Evolutionary conservation across 1,139 yeast species (phyloP).

Genomic region (Hyphopichia burtonii): DNA sequence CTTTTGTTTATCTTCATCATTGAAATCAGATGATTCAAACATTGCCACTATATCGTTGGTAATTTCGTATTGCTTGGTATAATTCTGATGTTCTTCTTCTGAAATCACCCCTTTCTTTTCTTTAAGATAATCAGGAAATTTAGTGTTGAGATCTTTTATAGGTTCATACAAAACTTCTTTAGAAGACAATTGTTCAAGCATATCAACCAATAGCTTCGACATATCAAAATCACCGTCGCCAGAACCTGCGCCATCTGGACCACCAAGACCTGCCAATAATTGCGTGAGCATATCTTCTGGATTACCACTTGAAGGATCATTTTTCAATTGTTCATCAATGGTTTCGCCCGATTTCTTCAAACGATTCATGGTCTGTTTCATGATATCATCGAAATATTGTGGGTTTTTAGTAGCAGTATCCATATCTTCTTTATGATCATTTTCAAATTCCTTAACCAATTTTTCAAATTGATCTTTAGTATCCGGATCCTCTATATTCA

Average conservation of each 20-base stretch:
- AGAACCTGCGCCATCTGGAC: constrained; percentile 27
- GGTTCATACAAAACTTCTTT: constrained; percentile 90
- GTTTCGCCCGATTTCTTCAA: constrained; percentile 67
- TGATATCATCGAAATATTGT: constrained; percentile 67
- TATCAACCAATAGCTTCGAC: constrained; percentile 68
- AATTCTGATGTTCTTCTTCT: constrained; percentile 49
- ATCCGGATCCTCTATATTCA: constrained; percentile 58
- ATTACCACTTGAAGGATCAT: constrained; percentile 42
- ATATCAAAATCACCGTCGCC: constrained; percentile 50
- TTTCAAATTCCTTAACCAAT: constrained; percentile 47
- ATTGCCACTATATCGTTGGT: constrained; percentile 53
- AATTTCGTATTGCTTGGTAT: constrained; percentile 53
- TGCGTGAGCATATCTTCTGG: constrained; percentile 64
- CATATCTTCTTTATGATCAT: constrained; percentile 33
- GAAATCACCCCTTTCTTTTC: constrained; percentile 46
- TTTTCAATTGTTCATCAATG: constrained; percentile 61
- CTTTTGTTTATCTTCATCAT: constrained; percentile 49
- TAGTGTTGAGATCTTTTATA: constrained; percentile 72
- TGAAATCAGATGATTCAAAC: constrained; percentile 56
- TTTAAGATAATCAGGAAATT: constrained; percentile 63
- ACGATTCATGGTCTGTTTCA: constrained; percentile 78
- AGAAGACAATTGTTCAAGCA: constrained; percentile 81
- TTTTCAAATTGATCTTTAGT: constrained; percentile 56
- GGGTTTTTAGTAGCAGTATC: constrained; percentile 30
- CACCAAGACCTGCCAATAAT: constrained; percentile 48